A percentile compares a stretch with the other conserved stretches of the same genome.
Conservation (phyloP, 208 protist species). For the Wallacemonas sp. region DNA sequence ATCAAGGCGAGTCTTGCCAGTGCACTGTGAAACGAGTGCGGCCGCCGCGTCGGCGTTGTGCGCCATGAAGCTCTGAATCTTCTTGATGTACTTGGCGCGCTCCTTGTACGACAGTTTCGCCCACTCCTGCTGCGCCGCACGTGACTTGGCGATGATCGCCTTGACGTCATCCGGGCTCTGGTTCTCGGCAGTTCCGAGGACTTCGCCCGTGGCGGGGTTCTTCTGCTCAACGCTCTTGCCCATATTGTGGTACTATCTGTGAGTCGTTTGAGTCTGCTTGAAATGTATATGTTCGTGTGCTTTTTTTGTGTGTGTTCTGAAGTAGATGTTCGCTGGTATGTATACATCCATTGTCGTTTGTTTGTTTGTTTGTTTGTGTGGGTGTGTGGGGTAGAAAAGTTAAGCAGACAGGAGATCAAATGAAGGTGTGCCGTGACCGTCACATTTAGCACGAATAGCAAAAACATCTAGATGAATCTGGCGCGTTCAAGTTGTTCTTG, state of each 20-base stretch:
- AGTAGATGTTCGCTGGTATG: neutral
- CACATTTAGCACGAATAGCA: too few relatives aligned
- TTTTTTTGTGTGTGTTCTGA: conserved; percentile 10
- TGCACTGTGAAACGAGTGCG: conserved; percentile 55
- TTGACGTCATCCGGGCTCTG: conserved; percentile 32
- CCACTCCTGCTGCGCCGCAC: conserved; percentile 66
- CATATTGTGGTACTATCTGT: conserved; percentile 18
- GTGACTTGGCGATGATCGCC: conserved; percentile 34
- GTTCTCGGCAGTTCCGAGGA: conserved; percentile 28
- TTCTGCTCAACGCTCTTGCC: conserved; percentile 33
- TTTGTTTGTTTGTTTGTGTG: too few relatives aligned
- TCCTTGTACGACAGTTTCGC: conserved; percentile 47
- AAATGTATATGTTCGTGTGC: too few relatives aligned
- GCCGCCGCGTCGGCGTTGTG: conserved; percentile 53
- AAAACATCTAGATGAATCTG: too few relatives aligned
- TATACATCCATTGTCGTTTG: neutral
- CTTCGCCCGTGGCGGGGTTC: conserved; percentile 70
- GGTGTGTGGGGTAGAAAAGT: too few relatives aligned
- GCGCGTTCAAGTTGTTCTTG: too few relatives aligned
- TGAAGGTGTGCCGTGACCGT: too few relatives aligned
- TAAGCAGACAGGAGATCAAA: too few relatives aligned
- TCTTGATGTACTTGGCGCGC: conserved; percentile 47
- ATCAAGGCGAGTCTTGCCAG: conserved; percentile 73
- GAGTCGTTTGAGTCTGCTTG: neutral
- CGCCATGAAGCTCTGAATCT: conserved; percentile 62